These are phyloP conservation scores for Diaporthe humulicola DNA, from an alignment of 2,329 filamentous ascomycete species.

Conservation along the genomic window DNA sequence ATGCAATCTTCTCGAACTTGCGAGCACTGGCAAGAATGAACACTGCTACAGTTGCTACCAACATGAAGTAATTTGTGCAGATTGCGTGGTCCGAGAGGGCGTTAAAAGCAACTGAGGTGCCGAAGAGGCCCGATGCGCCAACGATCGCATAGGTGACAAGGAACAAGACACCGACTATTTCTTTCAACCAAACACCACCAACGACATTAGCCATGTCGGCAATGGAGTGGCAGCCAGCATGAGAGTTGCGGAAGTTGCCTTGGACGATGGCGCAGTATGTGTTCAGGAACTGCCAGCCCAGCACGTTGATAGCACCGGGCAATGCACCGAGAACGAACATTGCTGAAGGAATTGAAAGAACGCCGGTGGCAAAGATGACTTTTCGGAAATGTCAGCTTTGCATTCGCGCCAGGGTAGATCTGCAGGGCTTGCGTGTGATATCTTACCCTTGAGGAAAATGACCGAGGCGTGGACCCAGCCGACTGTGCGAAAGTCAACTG, in stretches of 20 bases:
- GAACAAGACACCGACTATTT: conserved; percentile 36
- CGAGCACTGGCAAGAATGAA: conserved; percentile 35
- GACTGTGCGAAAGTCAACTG: conserved; percentile 66
- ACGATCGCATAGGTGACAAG: conserved; percentile 36
- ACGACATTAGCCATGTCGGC: conserved; percentile 37
- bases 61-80: conserved; percentile 38
- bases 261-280: conserved; percentile 45
- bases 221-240: conserved; percentile 44
- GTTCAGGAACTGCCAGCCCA: conserved; percentile 46
- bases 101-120: conserved; percentile 35
- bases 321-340: conserved; percentile 46
- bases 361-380: conserved; percentile 48
- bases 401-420: background rate
- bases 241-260: conserved; percentile 44
- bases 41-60: conserved; percentile 31
- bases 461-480: conserved; percentile 64
- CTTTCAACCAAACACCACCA: conserved; percentile 32
- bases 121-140: conserved; percentile 36
- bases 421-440: background rate
- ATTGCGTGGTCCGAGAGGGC: conserved; percentile 37
- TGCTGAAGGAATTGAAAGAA: conserved; percentile 46
- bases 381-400: background rate
- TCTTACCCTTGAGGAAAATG: conserved; percentile 62
- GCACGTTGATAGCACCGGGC: conserved; percentile 44
- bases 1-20: conserved; percentile 39